Evolutionary conservation across 1,139 yeast genomes (phyloP).

Genomic region (Saccharomyces hybrid): DNA sequence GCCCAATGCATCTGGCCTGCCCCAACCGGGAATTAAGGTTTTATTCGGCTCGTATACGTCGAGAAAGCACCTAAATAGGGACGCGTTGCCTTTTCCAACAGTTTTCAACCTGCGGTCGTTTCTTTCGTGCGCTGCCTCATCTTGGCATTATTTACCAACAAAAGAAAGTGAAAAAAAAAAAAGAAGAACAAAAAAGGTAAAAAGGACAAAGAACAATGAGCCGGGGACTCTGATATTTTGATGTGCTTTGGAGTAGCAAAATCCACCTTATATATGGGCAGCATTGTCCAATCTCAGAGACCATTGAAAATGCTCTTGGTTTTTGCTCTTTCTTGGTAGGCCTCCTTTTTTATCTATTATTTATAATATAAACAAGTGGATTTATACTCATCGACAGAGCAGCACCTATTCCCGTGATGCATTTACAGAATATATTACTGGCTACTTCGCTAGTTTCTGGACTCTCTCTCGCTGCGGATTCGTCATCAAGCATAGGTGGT

Average conservation of each 20-base stretch:
- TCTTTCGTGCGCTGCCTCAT: background rate
- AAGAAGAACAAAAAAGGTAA: background rate
- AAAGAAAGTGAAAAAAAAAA: background rate
- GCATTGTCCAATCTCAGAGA: background rate
- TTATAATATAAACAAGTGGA: background rate
- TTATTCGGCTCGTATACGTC: background rate
- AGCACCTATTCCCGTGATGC: background rate
- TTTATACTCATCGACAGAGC: background rate
- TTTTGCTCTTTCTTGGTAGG: background rate
- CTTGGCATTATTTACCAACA: background rate
- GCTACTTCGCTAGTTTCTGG: background rate
- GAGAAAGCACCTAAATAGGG: background rate
- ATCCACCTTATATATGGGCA: background rate
- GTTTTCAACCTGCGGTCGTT: background rate
- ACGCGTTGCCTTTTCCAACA: background rate
- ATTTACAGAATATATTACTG: background rate
- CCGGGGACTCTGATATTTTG: background rate
- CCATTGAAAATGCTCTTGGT: background rate
- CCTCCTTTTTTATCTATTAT: background rate
- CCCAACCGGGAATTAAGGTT: background rate
- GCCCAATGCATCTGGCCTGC: background rate
- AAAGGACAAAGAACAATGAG: background rate
- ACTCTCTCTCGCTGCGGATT: background rate
- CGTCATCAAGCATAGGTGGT: conserved; percentile 46
- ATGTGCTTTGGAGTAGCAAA: background rate